A percentile compares a stretch with the other conserved stretches of the same genome.
phyloP scores from a whole-genome alignment of 2,329 filamentous ascomycete species.

The Drechslerella stenobrocha region DNA sequence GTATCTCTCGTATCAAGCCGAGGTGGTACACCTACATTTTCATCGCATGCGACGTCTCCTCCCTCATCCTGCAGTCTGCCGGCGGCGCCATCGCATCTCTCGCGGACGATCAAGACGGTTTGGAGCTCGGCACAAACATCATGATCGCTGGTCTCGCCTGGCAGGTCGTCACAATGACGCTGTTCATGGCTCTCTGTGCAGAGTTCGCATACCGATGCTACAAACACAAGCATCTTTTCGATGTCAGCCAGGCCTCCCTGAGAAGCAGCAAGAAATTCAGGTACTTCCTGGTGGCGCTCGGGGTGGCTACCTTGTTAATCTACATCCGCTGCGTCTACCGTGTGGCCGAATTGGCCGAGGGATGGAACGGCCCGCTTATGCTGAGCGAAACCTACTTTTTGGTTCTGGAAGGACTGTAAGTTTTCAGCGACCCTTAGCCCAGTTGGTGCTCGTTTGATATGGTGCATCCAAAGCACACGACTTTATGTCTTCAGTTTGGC shows the following conservation, averaged over 20 bases:
- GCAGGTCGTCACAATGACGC: slow-evolving; percentile 64
- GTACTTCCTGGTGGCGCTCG: slow-evolving; percentile 62
- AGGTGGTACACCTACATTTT: slow-evolving; percentile 64
- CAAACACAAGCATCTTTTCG: slow-evolving; percentile 44
- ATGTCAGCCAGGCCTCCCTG: slow-evolving; percentile 55
- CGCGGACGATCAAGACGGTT: slow-evolving; percentile 53
- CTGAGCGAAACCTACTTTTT: slow-evolving; percentile 63
- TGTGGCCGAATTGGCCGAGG: slow-evolving; percentile 67
- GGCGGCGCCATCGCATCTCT: slow-evolving; percentile 64
- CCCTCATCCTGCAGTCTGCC: slow-evolving; percentile 64
- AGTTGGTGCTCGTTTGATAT: too few relatives aligned
- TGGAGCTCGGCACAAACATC: slow-evolving; percentile 62
- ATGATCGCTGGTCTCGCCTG: slow-evolving; percentile 68
- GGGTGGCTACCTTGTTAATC: slow-evolving; percentile 65
- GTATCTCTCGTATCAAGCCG: slow-evolving; percentile 59
- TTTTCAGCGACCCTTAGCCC: background rate
- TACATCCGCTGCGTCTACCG: slow-evolving; percentile 69
- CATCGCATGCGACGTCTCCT: slow-evolving; percentile 64
- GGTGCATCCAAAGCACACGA: too few relatives aligned
- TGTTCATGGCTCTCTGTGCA: slow-evolving; percentile 61
- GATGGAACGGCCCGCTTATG: slow-evolving; percentile 66
- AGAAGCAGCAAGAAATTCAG: slow-evolving; percentile 59
- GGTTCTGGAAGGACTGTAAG: slow-evolving; percentile 61
- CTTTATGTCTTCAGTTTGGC: too few relatives aligned
- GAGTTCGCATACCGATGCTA: slow-evolving; percentile 61